A percentile compares a stretch with the other conserved stretches of the same genome.
Conservation (phyloP, 2,329 filamentous ascomycete genomes). For the Fusarium drepaniforme region DNA sequence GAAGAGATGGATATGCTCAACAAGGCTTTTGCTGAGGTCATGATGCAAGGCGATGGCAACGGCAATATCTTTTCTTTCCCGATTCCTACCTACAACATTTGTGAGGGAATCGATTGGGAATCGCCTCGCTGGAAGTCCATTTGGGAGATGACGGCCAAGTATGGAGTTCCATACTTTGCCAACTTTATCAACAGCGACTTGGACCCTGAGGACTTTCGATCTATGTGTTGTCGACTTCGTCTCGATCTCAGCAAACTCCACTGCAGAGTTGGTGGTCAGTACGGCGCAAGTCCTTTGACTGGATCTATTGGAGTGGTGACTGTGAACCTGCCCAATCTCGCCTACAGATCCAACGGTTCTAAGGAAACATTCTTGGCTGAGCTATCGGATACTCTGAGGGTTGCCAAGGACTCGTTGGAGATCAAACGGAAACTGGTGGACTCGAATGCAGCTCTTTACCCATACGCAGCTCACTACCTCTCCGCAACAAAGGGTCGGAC, state of each 20-base stretch:
- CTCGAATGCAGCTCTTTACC: constrained; percentile 29
- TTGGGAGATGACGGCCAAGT: constrained; percentile 44
- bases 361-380: constrained; percentile 28
- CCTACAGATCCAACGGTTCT: constrained; percentile 23
- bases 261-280: constrained; percentile 39
- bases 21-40: constrained; percentile 41
- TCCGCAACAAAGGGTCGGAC: constrained; percentile 37
- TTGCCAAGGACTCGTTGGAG: constrained; percentile 38
- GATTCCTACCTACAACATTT: constrained; percentile 40
- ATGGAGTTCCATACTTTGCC: constrained; percentile 42
- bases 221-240: constrained; percentile 40
- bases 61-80: constrained; percentile 43
- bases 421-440: constrained; percentile 38
- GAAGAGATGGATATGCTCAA: constrained; percentile 43
- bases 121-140: constrained; percentile 39
- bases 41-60: constrained; percentile 42
- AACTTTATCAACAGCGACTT: constrained; percentile 43
- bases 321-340: constrained; percentile 37
- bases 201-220: constrained; percentile 40
- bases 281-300: constrained; percentile 37
- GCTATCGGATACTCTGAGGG: constrained; percentile 14
- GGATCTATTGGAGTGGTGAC: constrained; percentile 40
- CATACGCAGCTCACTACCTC: constrained; percentile 37
- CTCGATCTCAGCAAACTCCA: constrained; percentile 41
- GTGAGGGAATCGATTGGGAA: constrained; percentile 40